Conservation (phyloP, 2,329 filamentous ascomycete genomes). For the Epichloe baconii region DNA sequence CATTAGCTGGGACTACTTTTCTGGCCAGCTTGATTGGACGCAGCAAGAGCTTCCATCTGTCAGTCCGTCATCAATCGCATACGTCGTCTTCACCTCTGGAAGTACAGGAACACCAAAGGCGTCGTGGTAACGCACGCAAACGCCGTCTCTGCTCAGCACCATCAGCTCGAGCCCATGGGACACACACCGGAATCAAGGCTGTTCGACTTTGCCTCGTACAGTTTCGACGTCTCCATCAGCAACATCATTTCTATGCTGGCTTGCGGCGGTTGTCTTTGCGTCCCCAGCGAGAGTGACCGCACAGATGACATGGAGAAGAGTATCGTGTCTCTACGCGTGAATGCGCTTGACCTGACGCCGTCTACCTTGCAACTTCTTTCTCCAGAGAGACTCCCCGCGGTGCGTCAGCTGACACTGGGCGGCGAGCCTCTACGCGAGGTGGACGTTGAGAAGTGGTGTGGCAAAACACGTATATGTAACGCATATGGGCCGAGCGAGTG, state of each 20-base stretch:
- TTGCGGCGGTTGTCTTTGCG: background rate
- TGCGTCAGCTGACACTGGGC: background rate
- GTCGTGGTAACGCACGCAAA: constrained; percentile 7
- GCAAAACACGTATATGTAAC: background rate
- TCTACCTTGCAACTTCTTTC: background rate
- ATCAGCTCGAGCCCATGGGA: background rate
- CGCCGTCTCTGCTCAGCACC: background rate
- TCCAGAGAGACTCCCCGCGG: background rate
- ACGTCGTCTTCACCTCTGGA: constrained; percentile 8
- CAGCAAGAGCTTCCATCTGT: no score
- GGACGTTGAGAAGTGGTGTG: background rate
- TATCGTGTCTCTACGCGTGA: background rate
- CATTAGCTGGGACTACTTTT: background rate
- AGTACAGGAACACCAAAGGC: background rate
- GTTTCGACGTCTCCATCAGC: constrained; percentile 1
- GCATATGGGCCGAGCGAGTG: background rate
- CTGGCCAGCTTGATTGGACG: background rate
- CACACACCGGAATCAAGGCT: background rate
- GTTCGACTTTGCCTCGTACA: constrained; percentile 4
- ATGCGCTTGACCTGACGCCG: background rate
- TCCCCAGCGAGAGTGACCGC: background rate
- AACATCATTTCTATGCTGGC: background rate
- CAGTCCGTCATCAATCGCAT: background rate
- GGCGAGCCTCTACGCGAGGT: background rate
- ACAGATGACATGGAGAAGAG: background rate